Percentiles rank a stretch among this genome's conserved stretches.
phyloP scores from a whole-genome alignment of 768 basidiomycete species.

The Rhizopogon rudus region DNA sequence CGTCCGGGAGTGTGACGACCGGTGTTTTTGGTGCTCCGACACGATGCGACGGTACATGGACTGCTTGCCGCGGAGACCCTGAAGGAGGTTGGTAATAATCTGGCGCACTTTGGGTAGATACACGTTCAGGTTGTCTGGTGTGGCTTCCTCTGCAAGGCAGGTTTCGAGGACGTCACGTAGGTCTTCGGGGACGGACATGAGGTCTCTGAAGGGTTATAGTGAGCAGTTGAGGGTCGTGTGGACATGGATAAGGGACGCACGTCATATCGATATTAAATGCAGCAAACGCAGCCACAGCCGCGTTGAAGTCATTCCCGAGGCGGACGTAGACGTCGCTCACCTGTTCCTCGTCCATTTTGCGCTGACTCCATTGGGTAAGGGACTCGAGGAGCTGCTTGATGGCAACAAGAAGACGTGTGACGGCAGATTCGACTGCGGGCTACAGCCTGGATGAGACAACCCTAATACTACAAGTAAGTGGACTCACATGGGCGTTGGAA shows the following conservation, averaged over 20 bases:
- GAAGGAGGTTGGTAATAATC: conserved; percentile 90
- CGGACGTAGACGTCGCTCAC: conserved; percentile 98
- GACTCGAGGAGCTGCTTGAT: conserved; percentile 94
- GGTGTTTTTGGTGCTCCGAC: conserved; percentile 50
- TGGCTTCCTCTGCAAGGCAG: conserved; percentile 89
- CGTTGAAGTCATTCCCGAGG: conserved; percentile 96
- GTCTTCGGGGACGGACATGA: conserved; percentile 83
- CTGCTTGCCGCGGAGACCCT: conserved; percentile 92
- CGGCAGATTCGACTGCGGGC: conserved; percentile 86
- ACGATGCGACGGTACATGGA: conserved; percentile 76
- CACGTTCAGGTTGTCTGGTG: conserved; percentile 74
- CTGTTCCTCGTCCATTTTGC: conserved; percentile 64
- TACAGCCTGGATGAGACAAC: conserved; percentile 18
- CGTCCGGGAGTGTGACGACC: conserved; percentile 49
- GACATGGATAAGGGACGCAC: conserved; percentile 45
- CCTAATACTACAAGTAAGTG: conserved; percentile 7
- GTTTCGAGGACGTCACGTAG: conserved; percentile 85
- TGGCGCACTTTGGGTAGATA: conserved; percentile 88
- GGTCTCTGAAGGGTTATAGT: conserved; percentile 53
- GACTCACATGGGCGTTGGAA: conserved; percentile 19
- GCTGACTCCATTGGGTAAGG: conserved; percentile 78
- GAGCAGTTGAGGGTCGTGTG: conserved; percentile 6
- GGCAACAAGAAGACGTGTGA: conserved; percentile 87
- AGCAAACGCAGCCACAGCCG: conserved; percentile 84
- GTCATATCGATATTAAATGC: conserved; percentile 84